Conservation (phyloP, 2,329 filamentous ascomycete species). For the Fonsecaea monophora region DNA sequence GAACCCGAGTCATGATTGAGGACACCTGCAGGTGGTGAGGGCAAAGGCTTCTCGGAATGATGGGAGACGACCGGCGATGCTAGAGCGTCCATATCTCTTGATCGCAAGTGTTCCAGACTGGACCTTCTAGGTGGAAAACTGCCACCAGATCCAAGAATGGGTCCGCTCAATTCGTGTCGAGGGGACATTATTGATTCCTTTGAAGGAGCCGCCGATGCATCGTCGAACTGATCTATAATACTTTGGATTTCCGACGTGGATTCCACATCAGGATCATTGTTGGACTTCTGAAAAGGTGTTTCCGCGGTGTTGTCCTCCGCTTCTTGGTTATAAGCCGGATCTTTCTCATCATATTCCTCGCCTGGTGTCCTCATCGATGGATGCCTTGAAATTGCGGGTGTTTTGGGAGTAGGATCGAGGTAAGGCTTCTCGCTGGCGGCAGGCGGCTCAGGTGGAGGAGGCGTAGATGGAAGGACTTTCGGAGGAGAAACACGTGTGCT, state of each 20-base stretch:
- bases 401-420: conserved; percentile 57
- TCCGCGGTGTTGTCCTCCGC: conserved; percentile 61
- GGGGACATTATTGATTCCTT: conserved; percentile 92
- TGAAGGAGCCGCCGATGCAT: conserved; percentile 72
- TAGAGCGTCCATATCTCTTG: conserved; percentile 46
- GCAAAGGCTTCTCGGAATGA: conserved; percentile 36
- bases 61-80: conserved; percentile 34
- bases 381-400: conserved; percentile 50
- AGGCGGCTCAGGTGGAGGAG: conserved; percentile 51
- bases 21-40: conserved; percentile 40
- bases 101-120: conserved; percentile 75
- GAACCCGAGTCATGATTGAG: conserved; percentile 41
- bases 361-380: conserved; percentile 41
- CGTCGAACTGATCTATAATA: conserved; percentile 96
- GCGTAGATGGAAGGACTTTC: conserved; percentile 41
- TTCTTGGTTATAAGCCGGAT: conserved; percentile 45
- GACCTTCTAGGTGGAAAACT: conserved; percentile 83
- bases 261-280: conserved; percentile 60
- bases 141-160: conserved; percentile 70
- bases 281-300: conserved; percentile 48
- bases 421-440: conserved; percentile 61
- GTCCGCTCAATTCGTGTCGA: conserved; percentile 79
- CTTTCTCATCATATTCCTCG: conserved; percentile 38
- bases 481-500: conserved; percentile 14
- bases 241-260: conserved; percentile 89